Evolutionary conservation across 2,329 filamentous ascomycete species (phyloP).

Genomic region (Elsinoe fawcettii): DNA sequence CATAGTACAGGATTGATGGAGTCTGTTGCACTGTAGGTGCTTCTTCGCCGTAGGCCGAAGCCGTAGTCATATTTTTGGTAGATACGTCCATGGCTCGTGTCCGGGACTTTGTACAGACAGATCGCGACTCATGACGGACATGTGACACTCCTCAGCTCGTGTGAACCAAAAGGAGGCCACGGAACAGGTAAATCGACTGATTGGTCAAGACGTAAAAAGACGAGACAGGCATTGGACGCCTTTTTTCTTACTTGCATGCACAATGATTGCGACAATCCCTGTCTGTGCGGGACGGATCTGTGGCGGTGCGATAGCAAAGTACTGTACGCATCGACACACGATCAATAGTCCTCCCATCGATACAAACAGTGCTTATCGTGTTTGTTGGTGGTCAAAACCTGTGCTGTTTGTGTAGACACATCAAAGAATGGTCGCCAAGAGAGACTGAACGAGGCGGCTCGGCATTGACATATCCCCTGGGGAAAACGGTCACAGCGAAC

Average conservation of each 20-base stretch:
- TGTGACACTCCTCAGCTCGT: background rate
- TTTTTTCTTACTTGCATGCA: constrained; percentile 10
- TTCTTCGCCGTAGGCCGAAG: no score
- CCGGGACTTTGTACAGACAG: background rate
- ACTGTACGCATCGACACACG: background rate
- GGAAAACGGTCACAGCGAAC: background rate
- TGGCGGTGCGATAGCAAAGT: background rate
- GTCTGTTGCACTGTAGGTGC: no score
- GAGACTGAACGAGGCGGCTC: no score
- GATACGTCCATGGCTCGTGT: no score
- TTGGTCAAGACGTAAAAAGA: background rate
- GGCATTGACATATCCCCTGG: background rate
- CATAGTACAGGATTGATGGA: no score
- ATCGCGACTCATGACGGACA: background rate
- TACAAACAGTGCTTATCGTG: background rate
- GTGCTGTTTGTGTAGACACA: background rate
- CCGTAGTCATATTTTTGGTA: no score
- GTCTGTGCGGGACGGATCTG: background rate
- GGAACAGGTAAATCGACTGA: background rate
- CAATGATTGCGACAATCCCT: background rate
- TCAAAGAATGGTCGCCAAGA: no score
- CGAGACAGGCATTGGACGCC: constrained; percentile 6
- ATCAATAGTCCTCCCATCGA: background rate
- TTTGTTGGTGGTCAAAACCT: background rate
- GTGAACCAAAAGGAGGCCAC: background rate